A percentile compares a stretch with the other conserved stretches of the same genome.
These are phyloP conservation scores for Eimeria brunetti DNA, from an alignment of 169 alveolate species.

Conservation along the genomic window DNA sequence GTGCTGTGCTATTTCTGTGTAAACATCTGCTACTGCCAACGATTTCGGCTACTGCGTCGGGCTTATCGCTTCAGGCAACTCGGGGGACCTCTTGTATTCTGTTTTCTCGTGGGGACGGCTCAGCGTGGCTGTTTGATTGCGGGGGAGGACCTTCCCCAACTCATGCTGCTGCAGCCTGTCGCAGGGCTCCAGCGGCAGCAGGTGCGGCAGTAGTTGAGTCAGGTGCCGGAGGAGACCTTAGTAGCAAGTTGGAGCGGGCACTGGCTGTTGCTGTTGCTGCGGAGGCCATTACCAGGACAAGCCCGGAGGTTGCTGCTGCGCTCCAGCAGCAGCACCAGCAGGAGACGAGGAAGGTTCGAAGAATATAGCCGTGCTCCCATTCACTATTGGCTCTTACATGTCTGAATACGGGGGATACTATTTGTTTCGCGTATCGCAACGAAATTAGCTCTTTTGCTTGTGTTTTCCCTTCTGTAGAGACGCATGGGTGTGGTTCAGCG, in stretches of 20 bases:
- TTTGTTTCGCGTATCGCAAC: background rate
- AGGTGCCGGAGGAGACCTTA: constrained; percentile 38
- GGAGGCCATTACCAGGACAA: constrained; percentile 41
- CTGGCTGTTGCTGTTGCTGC: constrained; percentile 55
- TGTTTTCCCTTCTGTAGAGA: constrained; percentile 31
- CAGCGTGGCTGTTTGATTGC: constrained; percentile 79
- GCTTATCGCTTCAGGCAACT: constrained; percentile 61
- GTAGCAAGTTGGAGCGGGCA: constrained; percentile 51
- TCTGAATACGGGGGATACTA: background rate
- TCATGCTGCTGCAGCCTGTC: constrained; percentile 44
- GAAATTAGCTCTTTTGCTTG: background rate
- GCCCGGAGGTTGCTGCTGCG: constrained; percentile 51
- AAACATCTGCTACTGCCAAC: background rate
- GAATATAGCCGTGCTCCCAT: background rate
- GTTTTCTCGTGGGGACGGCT: constrained; percentile 78
- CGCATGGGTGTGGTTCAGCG: constrained; percentile 78
- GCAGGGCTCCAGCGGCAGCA: constrained; percentile 22
- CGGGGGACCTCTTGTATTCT: constrained; percentile 73
- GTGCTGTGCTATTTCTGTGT: background rate
- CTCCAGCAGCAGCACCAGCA: constrained; percentile 66
- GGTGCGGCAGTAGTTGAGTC: constrained; percentile 37
- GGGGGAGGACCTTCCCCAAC: constrained; percentile 79
- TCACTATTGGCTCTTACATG: background rate
- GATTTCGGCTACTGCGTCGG: background rate
- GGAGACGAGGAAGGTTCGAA: constrained; percentile 61